Conservation (phyloP, 371 early-diverging fungal species). For the Mortierella sp. region DNA sequence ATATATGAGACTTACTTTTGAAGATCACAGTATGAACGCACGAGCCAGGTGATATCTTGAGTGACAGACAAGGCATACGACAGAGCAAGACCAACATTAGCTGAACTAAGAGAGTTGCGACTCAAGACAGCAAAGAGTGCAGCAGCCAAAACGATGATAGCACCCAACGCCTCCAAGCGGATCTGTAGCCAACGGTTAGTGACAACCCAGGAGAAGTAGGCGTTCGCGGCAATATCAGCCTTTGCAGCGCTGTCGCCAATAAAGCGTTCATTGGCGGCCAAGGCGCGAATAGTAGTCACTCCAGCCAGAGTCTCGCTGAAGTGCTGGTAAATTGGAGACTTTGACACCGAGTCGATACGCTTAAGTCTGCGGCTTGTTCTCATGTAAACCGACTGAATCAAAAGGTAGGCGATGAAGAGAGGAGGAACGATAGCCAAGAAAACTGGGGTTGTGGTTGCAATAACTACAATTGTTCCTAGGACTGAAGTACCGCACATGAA, state of each 20-base stretch:
- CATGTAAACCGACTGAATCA: constrained; percentile 57
- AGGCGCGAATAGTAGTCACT: constrained; percentile 57
- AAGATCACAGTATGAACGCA: constrained; percentile 56
- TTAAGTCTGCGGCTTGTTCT: constrained; percentile 62
- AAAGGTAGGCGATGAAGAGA: constrained; percentile 21
- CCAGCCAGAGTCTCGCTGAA: constrained; percentile 63
- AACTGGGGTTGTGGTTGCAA: constrained; percentile 46
- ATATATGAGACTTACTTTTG: constrained; percentile 42
- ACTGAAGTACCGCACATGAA: constrained; percentile 31
- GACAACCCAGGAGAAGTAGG: constrained; percentile 48
- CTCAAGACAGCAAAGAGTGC: constrained; percentile 59
- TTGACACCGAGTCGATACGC: constrained; percentile 63
- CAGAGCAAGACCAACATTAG: constrained; percentile 70
- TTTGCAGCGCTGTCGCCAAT: constrained; percentile 38
- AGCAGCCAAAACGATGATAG: constrained; percentile 54
- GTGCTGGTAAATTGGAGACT: constrained; percentile 63
- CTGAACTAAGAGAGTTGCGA: constrained; percentile 33
- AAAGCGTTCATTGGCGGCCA: constrained; percentile 40
- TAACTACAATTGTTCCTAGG: constrained; percentile 24
- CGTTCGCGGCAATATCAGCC: constrained; percentile 39
- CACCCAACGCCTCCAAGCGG: constrained; percentile 54
- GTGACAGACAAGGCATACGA: constrained; percentile 72
- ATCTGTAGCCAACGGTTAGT: constrained; percentile 57
- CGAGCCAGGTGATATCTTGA: constrained; percentile 61
- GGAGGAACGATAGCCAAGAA: constrained; percentile 52